phyloP scores from a whole-genome alignment of 352 stramenopile species.

The Globisporangium cystogenes region DNA sequence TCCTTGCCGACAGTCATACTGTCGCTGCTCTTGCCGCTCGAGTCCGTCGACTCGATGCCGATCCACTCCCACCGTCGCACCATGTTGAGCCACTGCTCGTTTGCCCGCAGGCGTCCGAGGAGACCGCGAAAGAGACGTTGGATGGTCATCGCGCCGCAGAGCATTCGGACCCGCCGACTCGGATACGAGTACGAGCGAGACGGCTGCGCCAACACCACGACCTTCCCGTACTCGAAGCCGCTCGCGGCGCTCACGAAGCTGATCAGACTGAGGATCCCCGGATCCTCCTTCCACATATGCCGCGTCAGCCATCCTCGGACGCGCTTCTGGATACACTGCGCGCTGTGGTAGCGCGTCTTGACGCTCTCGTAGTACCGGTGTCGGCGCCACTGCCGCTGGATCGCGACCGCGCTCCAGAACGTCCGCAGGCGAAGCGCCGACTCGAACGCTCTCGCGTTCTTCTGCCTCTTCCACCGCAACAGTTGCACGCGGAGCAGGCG shows the following conservation, averaged over 20 bases:
- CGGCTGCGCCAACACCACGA: conserved; percentile 29
- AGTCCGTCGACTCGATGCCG: conserved; percentile 26
- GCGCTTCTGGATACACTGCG: conserved; percentile 43
- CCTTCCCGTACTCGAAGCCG: conserved; percentile 47
- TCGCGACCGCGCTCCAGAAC: conserved; percentile 44
- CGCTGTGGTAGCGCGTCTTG: conserved; percentile 42
- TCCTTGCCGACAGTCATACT: conserved; percentile 48
- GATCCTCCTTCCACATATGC: conserved; percentile 57
- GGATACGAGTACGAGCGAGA: conserved; percentile 52
- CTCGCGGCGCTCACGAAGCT: conserved; percentile 31
- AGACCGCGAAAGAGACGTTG: conserved; percentile 52
- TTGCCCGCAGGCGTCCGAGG: conserved; percentile 44
- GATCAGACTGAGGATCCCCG: conserved; percentile 30
- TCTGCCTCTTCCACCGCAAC: conserved; percentile 27
- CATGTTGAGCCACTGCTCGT: conserved; percentile 63
- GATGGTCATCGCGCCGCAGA: conserved; percentile 24
- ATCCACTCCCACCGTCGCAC: conserved; percentile 75
- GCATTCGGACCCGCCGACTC: conserved; percentile 36
- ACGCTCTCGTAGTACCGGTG: conserved; percentile 35
- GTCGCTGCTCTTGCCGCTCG: conserved; percentile 29
- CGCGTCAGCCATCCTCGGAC: conserved; percentile 65
- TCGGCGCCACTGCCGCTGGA: conserved; percentile 57
- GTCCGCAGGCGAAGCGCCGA: conserved; percentile 32
- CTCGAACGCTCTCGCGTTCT: conserved; percentile 21
- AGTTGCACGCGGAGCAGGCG: conserved; percentile 43